phyloP scores from a whole-genome alignment of 352 stramenopile species.

The Globisporangium takayamanum region DNA sequence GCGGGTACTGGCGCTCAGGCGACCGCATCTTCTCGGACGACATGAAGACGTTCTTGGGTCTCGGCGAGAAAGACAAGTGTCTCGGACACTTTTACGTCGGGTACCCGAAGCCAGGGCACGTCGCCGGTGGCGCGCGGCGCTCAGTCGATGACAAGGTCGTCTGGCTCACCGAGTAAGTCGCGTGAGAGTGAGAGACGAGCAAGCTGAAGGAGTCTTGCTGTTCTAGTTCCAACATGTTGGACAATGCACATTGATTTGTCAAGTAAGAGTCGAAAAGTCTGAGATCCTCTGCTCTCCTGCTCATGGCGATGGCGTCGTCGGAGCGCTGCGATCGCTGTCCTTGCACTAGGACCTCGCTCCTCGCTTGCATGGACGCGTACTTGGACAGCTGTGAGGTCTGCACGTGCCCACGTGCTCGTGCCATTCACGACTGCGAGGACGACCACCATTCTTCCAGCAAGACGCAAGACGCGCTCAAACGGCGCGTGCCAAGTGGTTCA shows the following conservation, averaged over 20 bases:
- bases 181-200: background rate
- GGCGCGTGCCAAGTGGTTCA: background rate
- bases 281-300: too few species aligned
- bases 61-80: conserved; percentile 69
- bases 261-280: too few species aligned
- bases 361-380: too few species aligned
- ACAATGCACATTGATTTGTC: too few species aligned
- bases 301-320: too few species aligned
- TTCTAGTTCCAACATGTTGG: background rate
- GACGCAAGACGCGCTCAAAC: too few species aligned
- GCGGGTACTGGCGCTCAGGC: conserved; percentile 80
- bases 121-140: conserved; percentile 43
- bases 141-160: conserved; percentile 70
- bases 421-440: too few species aligned
- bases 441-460: too few species aligned
- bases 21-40: conserved; percentile 51
- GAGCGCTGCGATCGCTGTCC: too few species aligned
- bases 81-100: conserved; percentile 81
- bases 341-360: too few species aligned
- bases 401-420: too few species aligned
- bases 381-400: too few species aligned
- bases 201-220: background rate
- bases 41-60: conserved; percentile 74
- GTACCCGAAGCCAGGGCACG: conserved; percentile 39
- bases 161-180: conserved; percentile 26